Evolutionary conservation across 768 basidiomycete species (phyloP).

Genomic region (Tremella fuciformis): DNA sequence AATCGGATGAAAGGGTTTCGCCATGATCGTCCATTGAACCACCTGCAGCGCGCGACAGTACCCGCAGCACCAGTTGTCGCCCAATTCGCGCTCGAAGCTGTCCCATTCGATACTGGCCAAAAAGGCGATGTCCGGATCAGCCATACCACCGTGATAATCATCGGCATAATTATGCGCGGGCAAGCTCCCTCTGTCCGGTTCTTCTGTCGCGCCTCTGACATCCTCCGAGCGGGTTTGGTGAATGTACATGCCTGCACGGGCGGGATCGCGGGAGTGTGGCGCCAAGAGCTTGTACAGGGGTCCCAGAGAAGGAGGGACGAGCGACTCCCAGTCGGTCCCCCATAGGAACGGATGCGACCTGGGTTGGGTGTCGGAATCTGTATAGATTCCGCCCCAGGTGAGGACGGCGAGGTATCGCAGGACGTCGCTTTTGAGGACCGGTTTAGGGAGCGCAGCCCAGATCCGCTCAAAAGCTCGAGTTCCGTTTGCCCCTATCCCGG

Average conservation of each 20-base stretch:
- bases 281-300: constrained; percentile 1
- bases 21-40: constrained; percentile 22
- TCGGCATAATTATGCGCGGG: neutral
- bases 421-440: constrained; percentile 17
- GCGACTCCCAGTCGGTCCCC: constrained; percentile 12
- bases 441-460: constrained; percentile 11
- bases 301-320: constrained; percentile 7
- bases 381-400: constrained; percentile 17
- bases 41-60: constrained; percentile 19
- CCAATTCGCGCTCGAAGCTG: constrained; percentile 1
- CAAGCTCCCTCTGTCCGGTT: too few species aligned
- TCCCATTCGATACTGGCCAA: constrained; percentile 22
- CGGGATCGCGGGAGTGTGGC: neutral
- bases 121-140: constrained; percentile 6
- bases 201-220: too few species aligned
- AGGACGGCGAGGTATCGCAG: constrained; percentile 18
- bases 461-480: constrained; percentile 1
- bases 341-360: constrained; percentile 11
- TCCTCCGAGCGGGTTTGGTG: constrained; percentile 3
- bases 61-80: constrained; percentile 10
- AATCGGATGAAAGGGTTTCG: constrained; percentile 18
- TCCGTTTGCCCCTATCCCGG: neutral
- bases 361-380: constrained; percentile 20
- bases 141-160: constrained; percentile 7
- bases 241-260: neutral